Percentiles rank a stretch among this genome's conserved stretches.
phyloP scores from a whole-genome alignment of 2,329 filamentous ascomycete genomes.

The Septoria linicola region DNA sequence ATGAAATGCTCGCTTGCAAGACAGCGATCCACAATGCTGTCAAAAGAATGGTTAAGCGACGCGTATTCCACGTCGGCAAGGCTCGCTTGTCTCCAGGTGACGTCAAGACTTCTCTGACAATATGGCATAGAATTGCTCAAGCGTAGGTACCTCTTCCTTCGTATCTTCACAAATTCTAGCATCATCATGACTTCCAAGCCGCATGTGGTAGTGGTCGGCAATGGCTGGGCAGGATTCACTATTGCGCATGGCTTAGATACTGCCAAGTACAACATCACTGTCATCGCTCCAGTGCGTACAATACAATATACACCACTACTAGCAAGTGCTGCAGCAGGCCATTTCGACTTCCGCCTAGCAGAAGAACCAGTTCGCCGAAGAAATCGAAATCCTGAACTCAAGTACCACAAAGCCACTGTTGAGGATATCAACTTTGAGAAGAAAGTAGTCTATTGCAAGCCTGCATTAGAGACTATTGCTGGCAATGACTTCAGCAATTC shows the following conservation, averaged over 20 bases:
- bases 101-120: too few species aligned
- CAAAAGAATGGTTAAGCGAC: too few species aligned
- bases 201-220: conserved; percentile 37
- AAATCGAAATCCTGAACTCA: conserved; percentile 25
- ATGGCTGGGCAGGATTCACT: conserved; percentile 41
- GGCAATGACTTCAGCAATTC: conserved; percentile 27
- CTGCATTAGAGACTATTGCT: conserved; percentile 37
- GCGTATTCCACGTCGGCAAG: too few species aligned
- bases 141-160: too few species aligned
- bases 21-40: too few species aligned
- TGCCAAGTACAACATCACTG: conserved; percentile 41
- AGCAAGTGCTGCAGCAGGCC: conserved; percentile 46
- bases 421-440: conserved; percentile 41
- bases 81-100: too few species aligned
- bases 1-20: too few species aligned
- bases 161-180: neutral
- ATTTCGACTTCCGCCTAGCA: conserved; percentile 47
- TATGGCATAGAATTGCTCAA: too few species aligned
- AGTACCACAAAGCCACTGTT: conserved; percentile 43
- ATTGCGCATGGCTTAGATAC: conserved; percentile 39
- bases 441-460: conserved; percentile 39
- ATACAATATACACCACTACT: conserved; percentile 49
- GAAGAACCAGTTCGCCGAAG: conserved; percentile 46
- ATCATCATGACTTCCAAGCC: conserved; percentile 13
- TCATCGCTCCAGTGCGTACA: conserved; percentile 46